Evolutionary conservation across 2,329 filamentous ascomycete genomes (phyloP), one percentile per base, ranked within the genome.

Genomic region (Pyrenophora teres): DNA sequence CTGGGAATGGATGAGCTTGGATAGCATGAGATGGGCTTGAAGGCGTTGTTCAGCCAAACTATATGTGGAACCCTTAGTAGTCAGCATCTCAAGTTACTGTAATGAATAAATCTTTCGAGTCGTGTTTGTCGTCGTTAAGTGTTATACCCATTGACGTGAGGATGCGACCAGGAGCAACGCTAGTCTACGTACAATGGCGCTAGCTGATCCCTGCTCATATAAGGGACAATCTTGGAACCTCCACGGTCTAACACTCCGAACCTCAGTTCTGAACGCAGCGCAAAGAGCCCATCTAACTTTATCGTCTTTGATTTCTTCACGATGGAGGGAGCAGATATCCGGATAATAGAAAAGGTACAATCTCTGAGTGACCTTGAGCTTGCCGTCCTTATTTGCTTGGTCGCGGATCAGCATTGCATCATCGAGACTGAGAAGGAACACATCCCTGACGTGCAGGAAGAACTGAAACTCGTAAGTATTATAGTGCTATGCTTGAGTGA

Each of bases 331-430:
- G 7, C 38, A 15, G 38, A 37, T 10, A 46, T 50, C n/a, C 8
- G 18, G 4, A 15, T 53, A n/a, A 41, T 46, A 5, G 36, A 45
- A 4, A 88, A 87, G 73, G 83, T 95, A 63, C 88, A 92, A 68
- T 82, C 85, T 62, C 80, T 97, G 57, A 89, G 87, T 67, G 92
- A 97, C 76, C 81, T 97, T 35, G 92, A 97, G 76, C 84, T 97
- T 53, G 94, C 93, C 19, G 78, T 89, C 12, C 81, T 97, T 35
- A 83, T 97, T 43, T 92, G 88, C 69, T 83, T 97, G 44, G 81
- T 92, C 56, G 86, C 87, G 53, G 83, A 87, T 60, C 89, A 96
- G 73, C 92, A 97, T 73, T 96, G 91, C 76, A 86, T 97, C 63
- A 85, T 97, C 67, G 88, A 91, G 74, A 89, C 90, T 13, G 83